Conservation (phyloP, 202 grass and related monocot genomes). For the Sporobolus alterniflorus region DNA sequence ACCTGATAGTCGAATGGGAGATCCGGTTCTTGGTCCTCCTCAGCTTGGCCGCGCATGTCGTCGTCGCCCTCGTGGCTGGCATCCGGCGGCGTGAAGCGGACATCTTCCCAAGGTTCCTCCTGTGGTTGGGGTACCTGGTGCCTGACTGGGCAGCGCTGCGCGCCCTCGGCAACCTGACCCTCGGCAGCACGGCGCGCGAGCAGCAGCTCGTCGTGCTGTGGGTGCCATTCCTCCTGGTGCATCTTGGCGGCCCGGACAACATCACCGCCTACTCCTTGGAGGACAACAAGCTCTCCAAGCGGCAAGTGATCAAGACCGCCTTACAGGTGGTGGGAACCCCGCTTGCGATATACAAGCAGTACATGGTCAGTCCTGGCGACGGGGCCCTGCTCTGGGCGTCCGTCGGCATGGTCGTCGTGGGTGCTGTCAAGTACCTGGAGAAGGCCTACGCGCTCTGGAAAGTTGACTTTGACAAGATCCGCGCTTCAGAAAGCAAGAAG, state of each 20-base stretch:
- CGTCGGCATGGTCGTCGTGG: background rate
- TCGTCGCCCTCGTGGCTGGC: too few species aligned
- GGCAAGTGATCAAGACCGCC: too few species aligned
- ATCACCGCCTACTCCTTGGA: slow-evolving; percentile 46
- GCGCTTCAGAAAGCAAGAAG: background rate
- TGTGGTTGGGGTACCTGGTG: too few species aligned
- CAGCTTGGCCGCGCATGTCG: too few species aligned
- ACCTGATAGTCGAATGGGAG: too few species aligned
- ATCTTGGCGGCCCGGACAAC: slow-evolving; percentile 43
- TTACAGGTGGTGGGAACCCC: too few species aligned
- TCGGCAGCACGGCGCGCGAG: too few species aligned
- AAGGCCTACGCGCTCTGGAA: background rate
- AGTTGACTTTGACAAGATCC: slow-evolving; percentile 15
- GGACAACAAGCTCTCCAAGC: slow-evolving; percentile 40
- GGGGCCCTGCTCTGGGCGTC: background rate
- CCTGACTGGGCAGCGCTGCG: too few species aligned
- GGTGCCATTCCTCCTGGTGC: slow-evolving; percentile 34
- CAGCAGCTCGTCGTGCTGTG: slow-evolving; percentile 23
- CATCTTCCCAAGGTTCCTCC: too few species aligned
- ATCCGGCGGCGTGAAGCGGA: too few species aligned
- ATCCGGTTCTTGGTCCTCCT: too few species aligned
- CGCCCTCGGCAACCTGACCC: too few species aligned
- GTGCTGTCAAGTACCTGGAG: slow-evolving; percentile 37
- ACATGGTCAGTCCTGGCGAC: background rate
- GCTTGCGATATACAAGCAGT: background rate